Evolutionary conservation across 257 asterid genomes (phyloP), one percentile per base, ranked within the genome.

Genomic region (Plectranthus barbatus): DNA sequence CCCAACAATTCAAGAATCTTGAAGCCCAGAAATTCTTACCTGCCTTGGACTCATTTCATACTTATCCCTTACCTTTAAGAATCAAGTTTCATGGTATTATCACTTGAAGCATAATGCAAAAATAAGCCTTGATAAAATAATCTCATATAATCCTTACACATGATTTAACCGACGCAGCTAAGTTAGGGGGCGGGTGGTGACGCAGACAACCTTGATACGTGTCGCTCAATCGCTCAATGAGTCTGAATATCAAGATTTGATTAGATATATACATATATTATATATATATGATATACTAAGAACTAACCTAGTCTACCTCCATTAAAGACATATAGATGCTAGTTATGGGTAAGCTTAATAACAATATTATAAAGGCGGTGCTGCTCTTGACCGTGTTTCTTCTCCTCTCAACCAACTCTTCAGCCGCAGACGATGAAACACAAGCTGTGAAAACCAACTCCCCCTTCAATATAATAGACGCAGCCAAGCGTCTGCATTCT

Each of bases 1-100:
- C 69, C 74, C 81, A 74, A 60, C 77, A 29, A 56, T 69, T 54
- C 66, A 34, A 53, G 72, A 67, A 67, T 33, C 55, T 66, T 48
- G 17, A 51, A 7, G 20, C 70, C 20, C 34, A 49, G 50, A 37
- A n/a, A 39, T 76, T 68, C 72, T 56, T 31, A 66, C 72, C 81
- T 79, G 72, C 76, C 67, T 52, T 72, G n/a, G 18, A 67, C 75
- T 74, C 75, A 40, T 53, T 45, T 26, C 64, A 39, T 65, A 33
- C 73, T 68, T 72, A 64, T 39, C 56, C 54, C 62, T 61, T 63
- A 57, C 66, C 74, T 64, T 12, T 40, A 1, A 9, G 0, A 1
- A 7, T 34, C 39, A 5, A 7, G 6, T 31, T 1, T 31, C 5
- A 2, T 6, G 3, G 36, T 31, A 31, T 2, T 31, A 4, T 31